A percentile compares a stretch with the other conserved stretches of the same genome.
Evolutionary conservation across 257 asterid species (phyloP).

Genomic region (Solanum corneliomulleri): DNA sequence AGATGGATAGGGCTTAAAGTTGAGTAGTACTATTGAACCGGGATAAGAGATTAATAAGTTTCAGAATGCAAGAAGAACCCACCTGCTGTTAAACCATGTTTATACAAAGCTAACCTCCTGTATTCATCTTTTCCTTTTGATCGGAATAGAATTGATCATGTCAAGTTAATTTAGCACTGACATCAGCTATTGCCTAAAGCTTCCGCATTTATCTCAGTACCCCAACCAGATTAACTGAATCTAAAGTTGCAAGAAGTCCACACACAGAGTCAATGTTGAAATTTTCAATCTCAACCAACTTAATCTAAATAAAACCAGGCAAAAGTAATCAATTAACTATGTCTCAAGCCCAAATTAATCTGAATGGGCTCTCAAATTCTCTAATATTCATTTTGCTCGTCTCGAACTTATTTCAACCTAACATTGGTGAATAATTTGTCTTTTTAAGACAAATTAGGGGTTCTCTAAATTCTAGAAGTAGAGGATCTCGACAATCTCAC

Average conservation of each 20-base stretch:
- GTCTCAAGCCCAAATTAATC: background rate
- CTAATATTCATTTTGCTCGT: background rate
- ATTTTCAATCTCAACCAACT: background rate
- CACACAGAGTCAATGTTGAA: background rate
- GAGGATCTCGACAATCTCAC: background rate
- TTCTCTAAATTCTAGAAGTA: background rate
- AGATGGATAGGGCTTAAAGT: background rate
- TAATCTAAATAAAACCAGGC: background rate
- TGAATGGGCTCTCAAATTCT: background rate
- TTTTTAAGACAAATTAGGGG: background rate
- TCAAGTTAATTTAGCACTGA: background rate
- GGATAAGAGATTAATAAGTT: background rate
- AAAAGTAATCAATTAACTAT: background rate
- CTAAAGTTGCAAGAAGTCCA: background rate
- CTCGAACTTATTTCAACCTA: background rate
- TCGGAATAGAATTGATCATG: background rate
- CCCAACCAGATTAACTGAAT: background rate
- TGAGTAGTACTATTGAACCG: background rate
- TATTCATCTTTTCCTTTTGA: background rate
- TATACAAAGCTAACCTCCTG: background rate
- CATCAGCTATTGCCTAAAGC: background rate
- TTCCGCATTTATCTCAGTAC: background rate
- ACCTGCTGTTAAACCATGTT: background rate
- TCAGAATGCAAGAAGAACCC: background rate
- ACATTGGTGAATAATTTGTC: background rate